Percentiles rank a stretch among this genome's conserved stretches.
phyloP scores from a whole-genome alignment of 192 early-diverging fungal species.

The Coemansia sp. region DNA sequence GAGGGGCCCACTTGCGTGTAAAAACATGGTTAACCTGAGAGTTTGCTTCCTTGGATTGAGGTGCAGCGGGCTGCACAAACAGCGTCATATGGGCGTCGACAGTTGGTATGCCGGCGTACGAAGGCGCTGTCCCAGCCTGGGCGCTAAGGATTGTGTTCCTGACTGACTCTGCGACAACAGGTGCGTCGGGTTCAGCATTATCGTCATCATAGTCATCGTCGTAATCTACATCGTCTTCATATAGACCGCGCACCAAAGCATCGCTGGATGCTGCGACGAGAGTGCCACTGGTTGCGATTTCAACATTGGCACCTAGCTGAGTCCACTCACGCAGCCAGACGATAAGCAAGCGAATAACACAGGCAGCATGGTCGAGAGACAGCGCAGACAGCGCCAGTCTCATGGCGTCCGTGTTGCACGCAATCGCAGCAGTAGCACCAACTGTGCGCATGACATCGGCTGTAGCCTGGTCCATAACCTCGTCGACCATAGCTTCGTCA shows the following conservation, averaged over 20 bases:
- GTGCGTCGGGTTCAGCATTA: background rate
- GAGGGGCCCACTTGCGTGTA: conserved; percentile 45
- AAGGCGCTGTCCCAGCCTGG: background rate
- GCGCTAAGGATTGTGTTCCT: conserved; percentile 13
- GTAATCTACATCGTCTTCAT: background rate
- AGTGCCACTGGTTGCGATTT: conserved; percentile 41
- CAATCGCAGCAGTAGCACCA: conserved; percentile 20
- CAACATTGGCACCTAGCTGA: conserved; percentile 35
- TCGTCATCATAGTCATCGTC: background rate
- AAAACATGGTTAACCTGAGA: conserved; percentile 22
- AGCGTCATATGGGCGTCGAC: conserved; percentile 33
- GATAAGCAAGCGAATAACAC: conserved; percentile 38
- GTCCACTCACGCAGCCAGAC: conserved; percentile 41
- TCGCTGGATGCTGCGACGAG: conserved; percentile 20
- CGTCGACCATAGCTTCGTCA: too few relatives aligned
- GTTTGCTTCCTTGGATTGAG: conserved; percentile 11
- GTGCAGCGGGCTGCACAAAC: conserved; percentile 14
- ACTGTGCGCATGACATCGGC: conserved; percentile 32
- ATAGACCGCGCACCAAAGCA: conserved; percentile 1
- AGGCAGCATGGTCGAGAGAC: conserved; percentile 31
- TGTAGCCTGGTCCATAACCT: background rate
- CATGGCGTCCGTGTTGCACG: conserved; percentile 33
- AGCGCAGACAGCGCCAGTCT: conserved; percentile 37
- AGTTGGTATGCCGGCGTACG: conserved; percentile 22
- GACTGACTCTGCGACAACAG: too few relatives aligned